These are phyloP conservation scores for Vanrija sp. DNA, from an alignment of 1,284 basidiomycete genomes.

Conservation along the genomic window DNA sequence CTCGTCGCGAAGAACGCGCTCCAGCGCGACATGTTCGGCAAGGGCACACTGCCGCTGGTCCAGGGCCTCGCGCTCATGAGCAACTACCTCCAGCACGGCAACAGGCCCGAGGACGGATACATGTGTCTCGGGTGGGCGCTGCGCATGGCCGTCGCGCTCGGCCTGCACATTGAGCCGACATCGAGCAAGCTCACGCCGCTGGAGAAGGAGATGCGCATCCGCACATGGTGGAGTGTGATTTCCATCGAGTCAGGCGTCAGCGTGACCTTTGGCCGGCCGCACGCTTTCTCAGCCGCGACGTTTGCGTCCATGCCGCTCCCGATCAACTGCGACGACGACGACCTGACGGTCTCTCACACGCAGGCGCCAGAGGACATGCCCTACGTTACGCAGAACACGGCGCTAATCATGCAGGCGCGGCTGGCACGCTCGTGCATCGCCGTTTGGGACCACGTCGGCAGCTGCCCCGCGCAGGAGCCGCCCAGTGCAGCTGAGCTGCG, in stretches of 20 bases:
- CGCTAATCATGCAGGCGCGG: slow-evolving; percentile 19
- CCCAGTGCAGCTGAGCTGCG: not conserved
- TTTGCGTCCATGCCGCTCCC: slow-evolving; percentile 9
- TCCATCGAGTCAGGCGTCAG: slow-evolving; percentile 25
- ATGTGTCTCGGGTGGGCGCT: slow-evolving; percentile 22
- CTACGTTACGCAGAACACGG: slow-evolving; percentile 17
- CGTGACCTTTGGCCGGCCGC: slow-evolving; percentile 19
- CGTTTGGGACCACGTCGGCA: slow-evolving; percentile 15
- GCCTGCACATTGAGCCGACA: slow-evolving; percentile 13
- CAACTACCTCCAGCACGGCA: slow-evolving; percentile 26
- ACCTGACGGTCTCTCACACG: slow-evolving; percentile 15
- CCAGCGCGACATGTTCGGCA: slow-evolving; percentile 19
- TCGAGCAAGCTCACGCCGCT: slow-evolving; percentile 1
- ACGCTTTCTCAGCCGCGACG: not conserved
- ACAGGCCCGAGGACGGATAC: slow-evolving; percentile 25
- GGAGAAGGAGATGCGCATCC: slow-evolving; percentile 16
- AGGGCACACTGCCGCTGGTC: slow-evolving; percentile 22
- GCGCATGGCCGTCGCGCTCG: slow-evolving; percentile 23
- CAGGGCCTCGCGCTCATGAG: slow-evolving; percentile 31
- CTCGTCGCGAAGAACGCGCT: slow-evolving; percentile 16
- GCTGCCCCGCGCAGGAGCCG: slow-evolving; percentile 11
- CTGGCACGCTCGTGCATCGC: slow-evolving; percentile 15
- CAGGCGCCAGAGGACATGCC: slow-evolving; percentile 8
- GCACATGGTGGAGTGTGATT: slow-evolving; percentile 25
- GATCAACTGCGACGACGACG: slow-evolving; percentile 24